Evolutionary conservation across 2,329 filamentous ascomycete species (phyloP).

Genomic region (Cladosporium sp.): DNA sequence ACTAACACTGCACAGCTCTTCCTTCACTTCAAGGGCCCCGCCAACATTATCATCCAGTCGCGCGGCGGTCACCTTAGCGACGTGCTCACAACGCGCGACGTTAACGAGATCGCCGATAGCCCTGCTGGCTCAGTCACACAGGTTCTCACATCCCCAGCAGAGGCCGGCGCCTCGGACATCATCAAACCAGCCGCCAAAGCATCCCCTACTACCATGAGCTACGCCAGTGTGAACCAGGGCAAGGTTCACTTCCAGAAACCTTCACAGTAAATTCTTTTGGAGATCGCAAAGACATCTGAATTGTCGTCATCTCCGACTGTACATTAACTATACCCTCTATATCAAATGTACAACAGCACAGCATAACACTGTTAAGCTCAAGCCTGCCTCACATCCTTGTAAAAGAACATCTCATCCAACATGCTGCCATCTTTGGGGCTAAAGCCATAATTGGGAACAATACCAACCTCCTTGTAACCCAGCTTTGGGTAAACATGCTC

Average conservation of each 20-base stretch:
- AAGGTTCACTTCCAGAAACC: constrained; percentile 30
- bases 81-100: constrained; percentile 68
- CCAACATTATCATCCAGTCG: constrained; percentile 81
- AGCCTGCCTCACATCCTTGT: constrained; percentile 48
- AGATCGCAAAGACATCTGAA: not conserved
- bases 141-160: constrained; percentile 39
- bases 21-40: constrained; percentile 81
- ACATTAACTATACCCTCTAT: constrained; percentile 13
- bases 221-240: constrained; percentile 31
- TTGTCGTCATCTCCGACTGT: not conserved
- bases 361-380: not conserved
- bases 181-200: constrained; percentile 18
- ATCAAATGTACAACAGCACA: constrained; percentile 10
- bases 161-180: constrained; percentile 21
- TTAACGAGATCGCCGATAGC: constrained; percentile 84
- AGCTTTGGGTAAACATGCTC: constrained; percentile 53
- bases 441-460: constrained; percentile 52
- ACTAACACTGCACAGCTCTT: constrained; percentile 56
- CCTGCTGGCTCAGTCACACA: constrained; percentile 67
- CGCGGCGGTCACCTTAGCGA: constrained; percentile 77
- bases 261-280: not conserved
- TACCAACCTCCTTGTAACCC: constrained; percentile 55
- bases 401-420: constrained; percentile 54
- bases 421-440: constrained; percentile 45
- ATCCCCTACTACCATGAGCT: constrained; percentile 29